A percentile compares a stretch with the other conserved stretches of the same genome.
Evolutionary conservation across 257 asterid species (phyloP).

Genomic region (Solanum ossicruentum): DNA sequence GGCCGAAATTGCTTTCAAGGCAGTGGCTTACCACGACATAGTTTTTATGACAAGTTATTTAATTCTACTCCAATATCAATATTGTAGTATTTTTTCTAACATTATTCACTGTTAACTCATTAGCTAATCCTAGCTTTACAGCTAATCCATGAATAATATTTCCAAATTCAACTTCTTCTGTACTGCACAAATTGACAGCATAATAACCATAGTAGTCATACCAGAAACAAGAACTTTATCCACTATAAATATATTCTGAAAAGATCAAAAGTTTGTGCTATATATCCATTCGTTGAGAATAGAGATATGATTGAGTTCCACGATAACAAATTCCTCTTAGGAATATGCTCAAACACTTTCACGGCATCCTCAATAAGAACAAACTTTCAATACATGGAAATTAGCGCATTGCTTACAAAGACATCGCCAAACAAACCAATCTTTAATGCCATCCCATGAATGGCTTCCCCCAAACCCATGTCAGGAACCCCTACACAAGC

Average conservation of each 20-base stretch:
- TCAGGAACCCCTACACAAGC: conserved; percentile 15
- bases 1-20: no score
- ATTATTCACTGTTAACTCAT: conserved; percentile 14
- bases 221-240: conserved; percentile 9
- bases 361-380: background rate
- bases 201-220: conserved; percentile 11
- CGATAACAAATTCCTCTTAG: conserved; percentile 14
- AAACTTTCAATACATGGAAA: conserved; percentile 13
- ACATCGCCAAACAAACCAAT: conserved; percentile 7
- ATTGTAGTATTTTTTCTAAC: no score
- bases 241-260: background rate
- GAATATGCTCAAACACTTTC: conserved; percentile 9
- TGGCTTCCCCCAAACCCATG: conserved; percentile 7
- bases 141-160: conserved; percentile 10
- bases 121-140: conserved; percentile 8
- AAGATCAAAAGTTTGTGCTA: background rate
- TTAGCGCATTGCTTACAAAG: conserved; percentile 11
- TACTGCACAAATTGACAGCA: conserved; percentile 16
- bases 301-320: conserved; percentile 14
- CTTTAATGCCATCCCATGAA: conserved; percentile 14
- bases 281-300: conserved; percentile 1
- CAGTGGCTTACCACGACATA: no score
- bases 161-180: conserved; percentile 6
- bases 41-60: no score
- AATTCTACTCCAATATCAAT: no score